Evolutionary conservation across 2,329 filamentous ascomycete genomes (phyloP), one percentile per base, ranked within the genome.

Genomic region (Diplodia corticola): DNA sequence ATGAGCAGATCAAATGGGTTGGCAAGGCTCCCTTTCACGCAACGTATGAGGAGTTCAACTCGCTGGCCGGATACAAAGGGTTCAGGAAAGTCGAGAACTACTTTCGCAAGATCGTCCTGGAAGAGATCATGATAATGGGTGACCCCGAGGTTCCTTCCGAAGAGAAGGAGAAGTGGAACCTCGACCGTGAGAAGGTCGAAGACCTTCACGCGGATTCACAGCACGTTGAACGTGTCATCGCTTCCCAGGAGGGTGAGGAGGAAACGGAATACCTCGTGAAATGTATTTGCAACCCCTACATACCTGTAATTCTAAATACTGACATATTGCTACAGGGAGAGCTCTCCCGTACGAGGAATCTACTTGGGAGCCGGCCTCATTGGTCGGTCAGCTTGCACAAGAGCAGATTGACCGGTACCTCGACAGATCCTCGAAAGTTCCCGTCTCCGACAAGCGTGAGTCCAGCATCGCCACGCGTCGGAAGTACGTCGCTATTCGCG

Each of bases 61-160:
- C 83, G 22, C 86, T 97, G 30, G 84, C 87, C 26, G 86, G 88
- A n/a, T 90, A 89, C 75, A 91, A 92, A 69, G 94, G 95, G 68
- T 89, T 90, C 70, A 91, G 93, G 57, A 93, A 93, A 67, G 85
- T 99, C 7, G 95, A 98, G 74, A 99, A 99, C 76, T 99, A 98
- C 81, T 93, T 91, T 78, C 89, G 89, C 72, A 96, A 93, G 76
- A 83, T 90, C 48, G 88, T 97, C 61, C 86, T 90, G 70, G 87
- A 91, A 70, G 93, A 97, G 74, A 85, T 96, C 64, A 87, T 90
- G 67, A 87, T 96, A 57, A 72, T 74, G 37, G 76, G 89, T 70
- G 91, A 91, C 40, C 87, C 85, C 12, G 89, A 93, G 54, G 85
- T 92, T 48, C 87, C 90, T 13, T 90, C 90, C 0, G 92, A 98